phyloP scores from a whole-genome alignment of 2,329 filamentous ascomycete species.

The Seiridium cupressi region DNA sequence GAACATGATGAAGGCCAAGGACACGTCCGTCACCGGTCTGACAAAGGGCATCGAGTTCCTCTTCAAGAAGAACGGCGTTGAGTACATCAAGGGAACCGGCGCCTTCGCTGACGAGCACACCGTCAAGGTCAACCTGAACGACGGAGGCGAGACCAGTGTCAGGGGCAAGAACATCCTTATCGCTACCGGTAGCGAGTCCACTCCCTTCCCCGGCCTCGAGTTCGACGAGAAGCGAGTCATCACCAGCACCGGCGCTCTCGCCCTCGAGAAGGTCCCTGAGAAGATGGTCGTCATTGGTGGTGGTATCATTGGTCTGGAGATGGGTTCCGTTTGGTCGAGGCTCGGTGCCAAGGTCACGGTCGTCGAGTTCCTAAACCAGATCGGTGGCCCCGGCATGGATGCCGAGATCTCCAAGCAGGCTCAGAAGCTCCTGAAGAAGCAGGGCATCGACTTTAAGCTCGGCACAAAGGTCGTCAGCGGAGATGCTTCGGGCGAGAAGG shows the following conservation, averaged over 20 bases:
- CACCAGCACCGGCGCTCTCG: slow-evolving; percentile 91
- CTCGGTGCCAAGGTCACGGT: slow-evolving; percentile 94
- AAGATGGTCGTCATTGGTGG: slow-evolving; percentile 97
- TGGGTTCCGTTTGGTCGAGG: slow-evolving; percentile 96
- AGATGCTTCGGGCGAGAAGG: slow-evolving; percentile 72
- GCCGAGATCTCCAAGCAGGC: slow-evolving; percentile 84
- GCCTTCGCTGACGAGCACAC: slow-evolving; percentile 87
- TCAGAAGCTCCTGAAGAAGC: slow-evolving; percentile 92
- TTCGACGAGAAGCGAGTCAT: slow-evolving; percentile 98
- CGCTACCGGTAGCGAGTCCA: slow-evolving; percentile 91
- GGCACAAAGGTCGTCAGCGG: slow-evolving; percentile 92
- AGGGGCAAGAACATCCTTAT: slow-evolving; percentile 97
- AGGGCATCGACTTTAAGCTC: slow-evolving; percentile 97
- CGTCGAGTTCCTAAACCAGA: slow-evolving; percentile 93
- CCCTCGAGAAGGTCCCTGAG: slow-evolving; percentile 87
- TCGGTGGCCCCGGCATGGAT: slow-evolving; percentile 98
- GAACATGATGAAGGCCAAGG: slow-evolving; percentile 99
- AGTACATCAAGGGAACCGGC: slow-evolving; percentile 93
- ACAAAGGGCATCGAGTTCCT: slow-evolving; percentile 98
- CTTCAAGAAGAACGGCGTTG: slow-evolving; percentile 98
- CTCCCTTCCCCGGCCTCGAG: slow-evolving; percentile 91
- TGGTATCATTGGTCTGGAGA: slow-evolving; percentile 98
- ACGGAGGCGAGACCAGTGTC: slow-evolving; percentile 86
- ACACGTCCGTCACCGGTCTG: slow-evolving; percentile 80
- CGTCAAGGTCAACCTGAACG: slow-evolving; percentile 83